A percentile compares a stretch with the other conserved stretches of the same genome.
phyloP scores from a whole-genome alignment of 129 eudicot species.

The Flaveria robusta region DNA sequence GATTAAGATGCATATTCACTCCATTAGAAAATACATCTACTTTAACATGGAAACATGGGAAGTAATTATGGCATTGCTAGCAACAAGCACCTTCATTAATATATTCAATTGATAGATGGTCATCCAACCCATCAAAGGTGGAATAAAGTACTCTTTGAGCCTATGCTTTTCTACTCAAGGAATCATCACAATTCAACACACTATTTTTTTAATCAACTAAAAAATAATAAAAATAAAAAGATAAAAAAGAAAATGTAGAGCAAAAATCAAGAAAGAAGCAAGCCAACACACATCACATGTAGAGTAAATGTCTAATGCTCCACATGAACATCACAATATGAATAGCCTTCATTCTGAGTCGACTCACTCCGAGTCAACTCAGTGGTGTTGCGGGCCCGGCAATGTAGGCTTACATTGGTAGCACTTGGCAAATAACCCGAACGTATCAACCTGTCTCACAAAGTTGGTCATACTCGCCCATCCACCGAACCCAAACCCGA shows the following conservation, averaged over 20 bases:
- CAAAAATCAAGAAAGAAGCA: conserved; percentile 27
- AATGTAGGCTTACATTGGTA: conserved; percentile 59
- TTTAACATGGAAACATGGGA: conserved; percentile 26
- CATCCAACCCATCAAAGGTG: conserved; percentile 25
- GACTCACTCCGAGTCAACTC: conserved; percentile 23
- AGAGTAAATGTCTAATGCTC: conserved; percentile 29
- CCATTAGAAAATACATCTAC: neutral
- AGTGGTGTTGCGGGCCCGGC: conserved; percentile 32
- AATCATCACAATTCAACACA: conserved; percentile 39
- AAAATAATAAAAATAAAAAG: neutral
- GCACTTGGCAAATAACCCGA: conserved; percentile 79
- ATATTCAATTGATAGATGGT: conserved; percentile 35
- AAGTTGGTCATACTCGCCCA: conserved; percentile 87
- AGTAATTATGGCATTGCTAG: conserved; percentile 32
- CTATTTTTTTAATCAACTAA: conserved; percentile 29
- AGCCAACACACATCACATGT: conserved; percentile 38
- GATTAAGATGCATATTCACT: neutral
- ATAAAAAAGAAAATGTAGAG: conserved; percentile 5
- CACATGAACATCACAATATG: conserved; percentile 32
- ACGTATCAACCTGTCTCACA: conserved; percentile 63
- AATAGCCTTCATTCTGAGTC: neutral
- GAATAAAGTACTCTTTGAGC: conserved; percentile 29
- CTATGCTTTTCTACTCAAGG: conserved; percentile 35
- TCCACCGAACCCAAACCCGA: conserved; percentile 85
- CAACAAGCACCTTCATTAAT: conserved; percentile 27